Evolutionary conservation across 495 filamentous ascomycete species (phyloP).

Genomic region (Aspergillus sparsus): DNA sequence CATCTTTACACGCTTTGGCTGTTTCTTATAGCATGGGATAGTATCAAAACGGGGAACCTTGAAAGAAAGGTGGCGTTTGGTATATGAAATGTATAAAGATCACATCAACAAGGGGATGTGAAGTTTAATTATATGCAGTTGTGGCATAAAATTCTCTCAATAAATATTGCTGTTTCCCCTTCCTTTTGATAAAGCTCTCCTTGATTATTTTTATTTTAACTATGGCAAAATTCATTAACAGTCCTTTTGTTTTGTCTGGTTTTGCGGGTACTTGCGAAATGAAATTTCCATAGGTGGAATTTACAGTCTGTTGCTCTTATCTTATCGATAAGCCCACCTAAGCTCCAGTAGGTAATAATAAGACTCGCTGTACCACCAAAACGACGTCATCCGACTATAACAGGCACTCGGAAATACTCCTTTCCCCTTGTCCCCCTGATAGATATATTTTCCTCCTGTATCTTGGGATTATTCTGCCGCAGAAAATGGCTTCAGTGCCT

Average conservation of each 20-base stretch:
- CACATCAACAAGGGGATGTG: not conserved
- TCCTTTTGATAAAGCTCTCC: too few species aligned
- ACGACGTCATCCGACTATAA: conserved; percentile 24
- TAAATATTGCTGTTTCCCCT: too few species aligned
- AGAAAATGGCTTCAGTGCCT: conserved; percentile 45
- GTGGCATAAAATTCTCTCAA: too few species aligned
- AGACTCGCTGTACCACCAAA: not conserved
- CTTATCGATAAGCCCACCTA: conserved; percentile 27
- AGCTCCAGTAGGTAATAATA: too few species aligned
- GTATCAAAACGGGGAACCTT: not conserved
- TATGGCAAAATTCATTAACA: too few species aligned
- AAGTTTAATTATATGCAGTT: too few species aligned
- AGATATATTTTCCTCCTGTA: not conserved
- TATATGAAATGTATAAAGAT: conserved; percentile 16
- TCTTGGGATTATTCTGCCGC: not conserved
- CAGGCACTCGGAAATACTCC: not conserved
- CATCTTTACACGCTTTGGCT: not conserved
- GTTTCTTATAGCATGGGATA: not conserved
- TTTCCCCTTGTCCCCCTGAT: not conserved
- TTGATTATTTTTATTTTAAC: too few species aligned
- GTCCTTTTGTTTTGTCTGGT: too few species aligned
- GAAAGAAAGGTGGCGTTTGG: not conserved
- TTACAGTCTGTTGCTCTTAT: not conserved
- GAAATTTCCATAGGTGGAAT: too few species aligned
- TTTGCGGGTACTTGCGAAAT: too few species aligned